phyloP scores from a whole-genome alignment of 2,329 filamentous ascomycete species.

The Trichoderma gracile region DNA sequence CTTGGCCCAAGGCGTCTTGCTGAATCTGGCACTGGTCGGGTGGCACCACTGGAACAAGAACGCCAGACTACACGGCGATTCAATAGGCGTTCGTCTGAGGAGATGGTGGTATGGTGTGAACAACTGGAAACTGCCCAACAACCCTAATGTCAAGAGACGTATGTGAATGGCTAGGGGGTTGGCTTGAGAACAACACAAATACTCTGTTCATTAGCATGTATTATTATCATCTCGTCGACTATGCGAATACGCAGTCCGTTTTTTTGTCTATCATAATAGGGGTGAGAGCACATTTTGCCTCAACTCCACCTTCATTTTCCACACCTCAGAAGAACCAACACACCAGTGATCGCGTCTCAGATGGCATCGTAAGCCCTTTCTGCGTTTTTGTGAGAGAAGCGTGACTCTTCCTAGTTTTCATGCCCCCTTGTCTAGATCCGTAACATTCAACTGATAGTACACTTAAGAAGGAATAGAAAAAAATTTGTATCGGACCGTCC shows the following conservation, averaged over 20 bases:
- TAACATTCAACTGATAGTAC: slow-evolving; percentile 17
- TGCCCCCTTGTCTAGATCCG: slow-evolving; percentile 20
- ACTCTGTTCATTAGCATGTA: slow-evolving; percentile 5
- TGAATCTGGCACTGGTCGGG: slow-evolving; percentile 79
- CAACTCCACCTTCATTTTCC: not conserved
- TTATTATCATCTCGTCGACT: slow-evolving; percentile 6
- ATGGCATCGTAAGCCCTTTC: not conserved
- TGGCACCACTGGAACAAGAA: slow-evolving; percentile 89
- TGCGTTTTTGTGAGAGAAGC: not conserved
- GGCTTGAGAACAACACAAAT: not conserved
- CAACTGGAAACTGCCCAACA: slow-evolving; percentile 73
- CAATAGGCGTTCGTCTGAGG: slow-evolving; percentile 72
- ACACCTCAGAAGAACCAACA: not conserved
- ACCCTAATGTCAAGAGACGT: slow-evolving; percentile 42
- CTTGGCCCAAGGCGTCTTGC: slow-evolving; percentile 82
- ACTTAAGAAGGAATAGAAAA: not conserved
- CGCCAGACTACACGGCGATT: slow-evolving; percentile 73
- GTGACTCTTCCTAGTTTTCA: not conserved
- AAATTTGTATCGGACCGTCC: slow-evolving; percentile 3
- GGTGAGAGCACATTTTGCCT: slow-evolving; percentile 6
- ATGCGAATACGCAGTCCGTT: slow-evolving; percentile 6
- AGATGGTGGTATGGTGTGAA: slow-evolving; percentile 97
- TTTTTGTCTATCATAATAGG: slow-evolving; percentile 12
- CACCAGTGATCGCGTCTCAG: not conserved
- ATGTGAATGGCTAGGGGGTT: not conserved